Evolutionary conservation across 225 moss, liverwort and hornwort genomes (phyloP).

Genomic region (Rhytidiadelphus loreus): DNA sequence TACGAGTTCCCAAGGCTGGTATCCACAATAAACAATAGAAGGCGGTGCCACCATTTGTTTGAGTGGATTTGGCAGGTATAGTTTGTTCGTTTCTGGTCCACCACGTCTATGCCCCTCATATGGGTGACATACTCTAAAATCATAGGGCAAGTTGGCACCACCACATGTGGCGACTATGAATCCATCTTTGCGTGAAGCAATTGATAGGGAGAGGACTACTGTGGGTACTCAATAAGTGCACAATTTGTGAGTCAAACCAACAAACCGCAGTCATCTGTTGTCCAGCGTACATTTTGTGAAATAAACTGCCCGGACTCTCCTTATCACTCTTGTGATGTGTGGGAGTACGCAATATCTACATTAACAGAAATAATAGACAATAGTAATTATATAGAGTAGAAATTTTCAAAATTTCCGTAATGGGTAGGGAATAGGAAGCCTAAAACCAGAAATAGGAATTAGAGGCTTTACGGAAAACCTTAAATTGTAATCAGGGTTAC

Average conservation of each 20-base stretch:
- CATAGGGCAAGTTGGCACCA: background rate
- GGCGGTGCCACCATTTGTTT: background rate
- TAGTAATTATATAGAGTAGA: no score
- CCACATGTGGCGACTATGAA: background rate
- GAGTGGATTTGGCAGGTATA: background rate
- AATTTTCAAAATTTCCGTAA: no score
- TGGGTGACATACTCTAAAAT: background rate
- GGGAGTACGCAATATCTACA: no score
- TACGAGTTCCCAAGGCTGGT: fast-evolving
- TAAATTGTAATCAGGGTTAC: no score
- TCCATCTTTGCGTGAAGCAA: background rate
- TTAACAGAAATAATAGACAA: no score
- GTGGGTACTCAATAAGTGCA: background rate
- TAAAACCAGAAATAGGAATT: no score
- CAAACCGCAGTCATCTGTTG: background rate
- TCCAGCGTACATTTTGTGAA: fast-evolving
- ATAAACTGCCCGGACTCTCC: fast-evolving
- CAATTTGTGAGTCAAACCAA: background rate
- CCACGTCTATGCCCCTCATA: background rate
- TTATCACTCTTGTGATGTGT: background rate
- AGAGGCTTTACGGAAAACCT: no score
- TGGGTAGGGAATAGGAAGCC: no score
- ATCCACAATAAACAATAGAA: fast-evolving
- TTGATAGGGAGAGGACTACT: background rate
- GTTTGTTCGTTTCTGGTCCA: fast-evolving